A percentile compares a stretch with the other conserved stretches of the same genome.
These are phyloP conservation scores for Pinus taeda DNA, from an alignment of 75 land plant genomes.

Conservation along the genomic window DNA sequence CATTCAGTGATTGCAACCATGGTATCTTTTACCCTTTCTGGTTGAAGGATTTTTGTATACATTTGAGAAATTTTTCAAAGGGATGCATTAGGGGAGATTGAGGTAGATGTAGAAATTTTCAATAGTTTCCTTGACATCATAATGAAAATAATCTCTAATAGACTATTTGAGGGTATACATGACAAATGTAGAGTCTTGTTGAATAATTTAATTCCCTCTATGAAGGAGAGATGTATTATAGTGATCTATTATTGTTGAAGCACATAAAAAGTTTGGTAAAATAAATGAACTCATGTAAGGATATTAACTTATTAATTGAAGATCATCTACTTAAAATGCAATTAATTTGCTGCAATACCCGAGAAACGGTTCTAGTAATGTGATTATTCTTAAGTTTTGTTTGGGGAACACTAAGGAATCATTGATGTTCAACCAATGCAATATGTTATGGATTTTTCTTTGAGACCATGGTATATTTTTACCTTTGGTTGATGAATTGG, in stretches of 20 bases:
- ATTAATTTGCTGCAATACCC: slow-evolving; percentile 43
- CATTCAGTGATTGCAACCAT: too few relatives aligned
- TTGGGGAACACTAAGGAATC: slow-evolving; percentile 25
- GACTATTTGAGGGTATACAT: too few relatives aligned
- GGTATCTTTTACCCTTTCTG: too few relatives aligned
- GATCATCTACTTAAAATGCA: slow-evolving; percentile 52
- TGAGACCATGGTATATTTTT: slow-evolving; percentile 20
- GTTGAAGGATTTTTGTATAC: too few relatives aligned
- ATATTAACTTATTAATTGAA: slow-evolving; percentile 23
- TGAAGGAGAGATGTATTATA: slow-evolving; percentile 21
- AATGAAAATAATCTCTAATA: too few relatives aligned
- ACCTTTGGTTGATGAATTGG: slow-evolving; percentile 48
- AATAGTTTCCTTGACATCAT: too few relatives aligned
- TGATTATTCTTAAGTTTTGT: slow-evolving; percentile 40
- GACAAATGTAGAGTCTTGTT: too few relatives aligned
- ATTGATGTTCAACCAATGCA: slow-evolving; percentile 7
- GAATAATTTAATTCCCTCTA: too few relatives aligned
- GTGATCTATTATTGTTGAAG: slow-evolving; percentile 54
- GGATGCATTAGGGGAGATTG: too few relatives aligned
- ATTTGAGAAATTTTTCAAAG: too few relatives aligned
- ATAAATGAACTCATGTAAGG: slow-evolving; percentile 15
- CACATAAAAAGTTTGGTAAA: slow-evolving; percentile 59
- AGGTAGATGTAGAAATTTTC: too few relatives aligned
- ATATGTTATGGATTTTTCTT: slow-evolving; percentile 19
- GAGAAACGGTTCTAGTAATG: slow-evolving; percentile 42